Evolutionary conservation across 306 rosid genomes (phyloP), one percentile per base, ranked within the genome.

Genomic region (Luffa acutangula): DNA sequence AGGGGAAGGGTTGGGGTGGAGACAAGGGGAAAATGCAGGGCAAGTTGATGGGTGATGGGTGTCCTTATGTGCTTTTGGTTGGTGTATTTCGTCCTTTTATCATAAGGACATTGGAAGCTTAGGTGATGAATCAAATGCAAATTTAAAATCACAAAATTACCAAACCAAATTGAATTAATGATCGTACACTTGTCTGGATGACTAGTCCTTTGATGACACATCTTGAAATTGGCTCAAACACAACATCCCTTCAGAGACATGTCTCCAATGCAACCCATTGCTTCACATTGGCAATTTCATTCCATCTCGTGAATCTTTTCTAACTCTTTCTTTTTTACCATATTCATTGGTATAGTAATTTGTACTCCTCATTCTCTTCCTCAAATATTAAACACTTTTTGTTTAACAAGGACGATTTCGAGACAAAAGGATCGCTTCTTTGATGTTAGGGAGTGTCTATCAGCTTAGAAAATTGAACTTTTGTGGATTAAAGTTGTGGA

Each of bases 21-120:
- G 76, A 71, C 76, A 71, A 71, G 57, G 57, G 39, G 57, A 71
- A 71, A 71, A 71, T 45, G 12, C 54, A n/a, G 54, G 54, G 54
- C 54, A 70, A 25, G 41, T 48, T 45, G 51, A 65, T 65, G 21
- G 57, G 53, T 20, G 76, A 71, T 9, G 54, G 34, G 76, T 67
- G 75, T 8, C 49, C 52, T 20, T 33, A 13, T 46, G 58, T 46
- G 77, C 76, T 71, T 71, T 71, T 71, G 76, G 76, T 71, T 52
- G 76, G 21, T 45, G 21, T 25, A 48, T 72, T 72, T 72, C 59
- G 58, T 72, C 77, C 77, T 71, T 71, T 69, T 8, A n/a, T 46
- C 34, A 21, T 33, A 46, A 25, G 77, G 59, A 71, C 57, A 45
- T 11, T 12, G 10, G 3, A 21, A 14, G 6, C 37, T 33, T 34